These are phyloP conservation scores for Blakeslea trispora DNA, from an alignment of 371 early-diverging fungal genomes.

Conservation along the genomic window DNA sequence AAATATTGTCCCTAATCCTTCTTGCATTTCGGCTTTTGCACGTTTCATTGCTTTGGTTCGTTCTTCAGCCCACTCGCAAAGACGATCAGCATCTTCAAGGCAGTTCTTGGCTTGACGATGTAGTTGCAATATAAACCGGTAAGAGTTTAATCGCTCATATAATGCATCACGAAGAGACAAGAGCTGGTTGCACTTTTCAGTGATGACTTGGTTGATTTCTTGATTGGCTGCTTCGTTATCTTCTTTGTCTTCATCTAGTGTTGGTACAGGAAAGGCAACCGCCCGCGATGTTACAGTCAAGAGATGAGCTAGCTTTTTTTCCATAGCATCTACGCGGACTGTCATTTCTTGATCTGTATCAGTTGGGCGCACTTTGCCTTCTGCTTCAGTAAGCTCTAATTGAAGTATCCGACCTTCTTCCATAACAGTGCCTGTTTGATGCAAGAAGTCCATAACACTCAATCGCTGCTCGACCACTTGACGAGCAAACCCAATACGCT, in stretches of 20 bases:
- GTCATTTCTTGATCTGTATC: slow-evolving; percentile 44
- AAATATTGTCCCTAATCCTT: slow-evolving; percentile 17
- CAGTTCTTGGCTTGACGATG: slow-evolving; percentile 38
- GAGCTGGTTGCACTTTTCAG: slow-evolving; percentile 28
- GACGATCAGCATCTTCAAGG: slow-evolving; percentile 32
- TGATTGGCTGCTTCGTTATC: slow-evolving; percentile 35
- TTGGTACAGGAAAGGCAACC: slow-evolving; percentile 37
- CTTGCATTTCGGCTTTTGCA: slow-evolving; percentile 24
- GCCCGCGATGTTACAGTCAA: slow-evolving; percentile 35
- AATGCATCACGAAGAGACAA: slow-evolving; percentile 37
- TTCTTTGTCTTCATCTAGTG: slow-evolving; percentile 22
- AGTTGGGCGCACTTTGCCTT: slow-evolving; percentile 24
- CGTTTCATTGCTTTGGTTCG: slow-evolving; percentile 26
- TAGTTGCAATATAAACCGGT: slow-evolving; percentile 34
- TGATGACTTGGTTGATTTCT: slow-evolving; percentile 27
- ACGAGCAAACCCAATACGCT: slow-evolving; percentile 40
- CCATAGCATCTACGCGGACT: slow-evolving; percentile 38
- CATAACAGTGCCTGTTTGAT: slow-evolving; percentile 29
- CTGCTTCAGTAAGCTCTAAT: slow-evolving; percentile 27
- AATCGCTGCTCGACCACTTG: slow-evolving; percentile 51
- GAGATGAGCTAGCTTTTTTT: slow-evolving; percentile 40
- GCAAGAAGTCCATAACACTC: slow-evolving; percentile 45
- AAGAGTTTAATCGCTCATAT: slow-evolving; percentile 29
- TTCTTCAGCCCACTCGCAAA: slow-evolving; percentile 48
- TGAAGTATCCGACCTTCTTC: slow-evolving; percentile 15